Percentiles rank a stretch among this genome's conserved stretches.
Conservation (phyloP, 257 asterid genomes). For the Nicotiana undulata region DNA sequence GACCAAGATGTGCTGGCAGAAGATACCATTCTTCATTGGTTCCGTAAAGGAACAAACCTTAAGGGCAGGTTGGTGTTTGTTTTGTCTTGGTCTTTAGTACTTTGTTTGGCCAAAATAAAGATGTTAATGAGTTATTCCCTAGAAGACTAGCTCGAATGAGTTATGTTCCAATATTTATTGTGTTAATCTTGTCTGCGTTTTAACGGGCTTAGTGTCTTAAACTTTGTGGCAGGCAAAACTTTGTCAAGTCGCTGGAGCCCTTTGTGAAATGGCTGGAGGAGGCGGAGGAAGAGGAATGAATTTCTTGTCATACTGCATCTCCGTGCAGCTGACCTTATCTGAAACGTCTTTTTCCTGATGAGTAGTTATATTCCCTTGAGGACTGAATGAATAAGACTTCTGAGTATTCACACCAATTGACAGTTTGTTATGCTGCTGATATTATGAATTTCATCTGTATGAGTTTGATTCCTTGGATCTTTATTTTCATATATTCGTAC, state of each 20-base stretch:
- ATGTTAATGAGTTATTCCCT: not conserved
- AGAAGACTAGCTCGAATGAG: not conserved
- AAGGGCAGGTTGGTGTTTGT: conserved; percentile 69
- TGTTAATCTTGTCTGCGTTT: not conserved
- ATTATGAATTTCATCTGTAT: not conserved
- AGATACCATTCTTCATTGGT: conserved; percentile 95
- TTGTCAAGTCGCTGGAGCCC: conserved; percentile 93
- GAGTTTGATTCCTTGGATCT: not conserved
- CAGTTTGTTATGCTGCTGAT: not conserved
- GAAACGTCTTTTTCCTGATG: not conserved
- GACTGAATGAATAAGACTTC: not conserved
- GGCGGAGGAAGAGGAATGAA: conserved; percentile 88
- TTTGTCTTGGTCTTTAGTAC: not conserved
- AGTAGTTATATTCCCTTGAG: not conserved
- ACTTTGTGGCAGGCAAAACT: conserved; percentile 50
- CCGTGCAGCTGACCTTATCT: not conserved
- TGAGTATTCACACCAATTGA: conserved; percentile 3
- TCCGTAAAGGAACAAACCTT: conserved; percentile 77
- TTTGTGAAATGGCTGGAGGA: conserved; percentile 97
- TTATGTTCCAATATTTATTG: too few relatives aligned
- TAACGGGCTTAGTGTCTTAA: not conserved
- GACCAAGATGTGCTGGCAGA: conserved; percentile 97
- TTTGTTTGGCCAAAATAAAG: not conserved
- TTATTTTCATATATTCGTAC: not conserved
- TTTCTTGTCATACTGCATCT: not conserved